Conservation (phyloP, 2,329 filamentous ascomycete species). For the Aspergillus tamarii region DNA sequence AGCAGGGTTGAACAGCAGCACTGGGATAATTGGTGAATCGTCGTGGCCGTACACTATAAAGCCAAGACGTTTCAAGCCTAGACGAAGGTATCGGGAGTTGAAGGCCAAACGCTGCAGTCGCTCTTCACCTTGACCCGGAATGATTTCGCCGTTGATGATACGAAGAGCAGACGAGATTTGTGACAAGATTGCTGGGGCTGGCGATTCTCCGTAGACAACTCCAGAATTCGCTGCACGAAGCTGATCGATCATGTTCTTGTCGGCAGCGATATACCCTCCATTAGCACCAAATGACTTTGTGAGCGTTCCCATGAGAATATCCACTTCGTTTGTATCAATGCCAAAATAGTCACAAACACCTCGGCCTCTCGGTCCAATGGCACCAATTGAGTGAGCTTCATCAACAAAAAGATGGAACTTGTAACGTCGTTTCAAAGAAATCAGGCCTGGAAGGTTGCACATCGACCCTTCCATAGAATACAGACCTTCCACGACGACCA, state of each 20-base stretch:
- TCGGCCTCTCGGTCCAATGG: constrained; percentile 82
- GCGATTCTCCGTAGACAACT: constrained; percentile 83
- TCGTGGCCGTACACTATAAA: constrained; percentile 98
- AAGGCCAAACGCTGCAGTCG: constrained; percentile 94
- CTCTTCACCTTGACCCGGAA: constrained; percentile 91
- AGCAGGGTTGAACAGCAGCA: constrained; percentile 95
- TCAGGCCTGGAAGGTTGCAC: constrained; percentile 90
- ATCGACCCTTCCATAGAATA: constrained; percentile 99
- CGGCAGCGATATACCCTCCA: constrained; percentile 89
- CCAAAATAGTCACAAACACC: constrained; percentile 98
- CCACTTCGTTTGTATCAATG: constrained; percentile 82
- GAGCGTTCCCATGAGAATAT: constrained; percentile 96
- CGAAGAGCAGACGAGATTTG: constrained; percentile 87
- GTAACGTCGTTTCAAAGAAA: constrained; percentile 90
- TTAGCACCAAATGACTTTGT: constrained; percentile 99
- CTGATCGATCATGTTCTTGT: constrained; percentile 90
- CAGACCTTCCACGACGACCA: constrained; percentile 92
- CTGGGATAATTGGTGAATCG: constrained; percentile 93
- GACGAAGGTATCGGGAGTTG: constrained; percentile 96
- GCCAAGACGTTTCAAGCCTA: constrained; percentile 93
- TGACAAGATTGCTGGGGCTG: constrained; percentile 82
- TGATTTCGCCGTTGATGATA: constrained; percentile 85
- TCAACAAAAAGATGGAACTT: constrained; percentile 96
- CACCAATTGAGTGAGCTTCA: constrained; percentile 94
- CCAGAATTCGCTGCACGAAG: constrained; percentile 83